These are phyloP conservation scores for Bipolaris sorokiniana DNA, from an alignment of 2,329 filamentous ascomycete species.

Conservation along the genomic window DNA sequence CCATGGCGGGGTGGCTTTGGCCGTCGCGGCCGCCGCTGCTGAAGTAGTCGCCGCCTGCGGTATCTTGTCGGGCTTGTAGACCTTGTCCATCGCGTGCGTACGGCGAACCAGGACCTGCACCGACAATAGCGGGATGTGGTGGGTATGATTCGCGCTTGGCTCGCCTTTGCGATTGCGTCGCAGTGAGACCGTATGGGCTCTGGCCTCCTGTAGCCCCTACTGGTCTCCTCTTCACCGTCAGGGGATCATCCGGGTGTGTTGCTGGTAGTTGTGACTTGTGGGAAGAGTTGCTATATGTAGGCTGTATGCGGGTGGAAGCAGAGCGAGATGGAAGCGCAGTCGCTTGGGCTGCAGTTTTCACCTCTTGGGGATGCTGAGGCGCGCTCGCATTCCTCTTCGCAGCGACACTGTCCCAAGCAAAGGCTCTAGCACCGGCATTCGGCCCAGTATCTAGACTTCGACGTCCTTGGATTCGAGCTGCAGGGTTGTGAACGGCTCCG, in stretches of 20 bases:
- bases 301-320: constrained; percentile 30
- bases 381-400: constrained; percentile 37
- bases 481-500: constrained; percentile 15
- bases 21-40: constrained; percentile 30
- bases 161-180: constrained; percentile 23
- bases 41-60: constrained; percentile 39
- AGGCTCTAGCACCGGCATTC: constrained; percentile 16
- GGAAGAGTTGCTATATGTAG: constrained; percentile 40
- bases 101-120: constrained; percentile 42
- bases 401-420: constrained; percentile 34
- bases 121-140: constrained; percentile 47
- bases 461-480: constrained; percentile 21
- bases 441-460: constrained; percentile 26
- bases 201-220: constrained; percentile 47
- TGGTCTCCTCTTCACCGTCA: constrained; percentile 33
- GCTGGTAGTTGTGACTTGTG: constrained; percentile 45
- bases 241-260: constrained; percentile 16
- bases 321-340: constrained; percentile 31
- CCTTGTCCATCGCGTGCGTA: constrained; percentile 37
- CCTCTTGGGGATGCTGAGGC: constrained; percentile 29
- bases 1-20: constrained; percentile 15
- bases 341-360: constrained; percentile 21
- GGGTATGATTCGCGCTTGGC: constrained; percentile 43
- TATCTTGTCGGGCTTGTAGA: constrained; percentile 39
- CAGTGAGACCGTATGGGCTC: constrained; percentile 34